Percentiles rank a stretch among this genome's conserved stretches.
Conservation (phyloP, 179 eudicot species). For the Camellia oleifera region DNA sequence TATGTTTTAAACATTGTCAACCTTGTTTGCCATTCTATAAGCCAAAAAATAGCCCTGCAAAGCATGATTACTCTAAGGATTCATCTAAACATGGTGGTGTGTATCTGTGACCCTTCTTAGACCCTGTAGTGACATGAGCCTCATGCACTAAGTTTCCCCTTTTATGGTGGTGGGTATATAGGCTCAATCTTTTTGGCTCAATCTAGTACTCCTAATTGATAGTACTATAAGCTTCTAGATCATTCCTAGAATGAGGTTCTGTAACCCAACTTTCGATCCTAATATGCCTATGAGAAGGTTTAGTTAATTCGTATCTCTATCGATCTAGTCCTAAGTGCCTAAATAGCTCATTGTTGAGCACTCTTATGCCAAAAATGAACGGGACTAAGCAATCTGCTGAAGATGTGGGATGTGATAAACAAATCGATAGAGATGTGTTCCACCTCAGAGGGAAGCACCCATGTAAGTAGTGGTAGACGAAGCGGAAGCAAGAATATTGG, state of each 20-base stretch:
- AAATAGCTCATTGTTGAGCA: not conserved
- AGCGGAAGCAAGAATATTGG: not conserved
- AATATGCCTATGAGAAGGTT: not conserved
- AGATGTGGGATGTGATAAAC: slow-evolving; percentile 14
- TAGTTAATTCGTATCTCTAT: not conserved
- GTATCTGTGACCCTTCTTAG: too few species aligned
- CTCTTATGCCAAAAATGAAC: slow-evolving; percentile 13
- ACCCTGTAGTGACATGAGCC: too few species aligned
- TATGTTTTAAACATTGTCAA: not conserved
- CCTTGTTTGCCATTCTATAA: not conserved
- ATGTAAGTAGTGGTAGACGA: too few species aligned
- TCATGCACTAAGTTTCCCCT: too few species aligned
- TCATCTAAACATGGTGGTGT: too few species aligned
- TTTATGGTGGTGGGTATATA: too few species aligned
- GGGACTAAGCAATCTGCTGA: slow-evolving; percentile 18
- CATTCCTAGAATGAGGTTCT: not conserved
- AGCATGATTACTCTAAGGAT: not conserved
- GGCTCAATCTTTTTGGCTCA: not conserved
- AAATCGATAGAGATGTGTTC: slow-evolving; percentile 12
- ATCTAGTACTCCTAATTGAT: not conserved
- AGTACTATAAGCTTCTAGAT: not conserved
- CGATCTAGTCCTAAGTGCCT: not conserved
- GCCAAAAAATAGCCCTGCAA: slow-evolving; percentile 1
- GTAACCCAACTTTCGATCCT: too few species aligned
- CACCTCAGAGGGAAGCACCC: not conserved